phyloP scores from a whole-genome alignment of 805 yeast genomes.

The Starmerella davenportii region DNA sequence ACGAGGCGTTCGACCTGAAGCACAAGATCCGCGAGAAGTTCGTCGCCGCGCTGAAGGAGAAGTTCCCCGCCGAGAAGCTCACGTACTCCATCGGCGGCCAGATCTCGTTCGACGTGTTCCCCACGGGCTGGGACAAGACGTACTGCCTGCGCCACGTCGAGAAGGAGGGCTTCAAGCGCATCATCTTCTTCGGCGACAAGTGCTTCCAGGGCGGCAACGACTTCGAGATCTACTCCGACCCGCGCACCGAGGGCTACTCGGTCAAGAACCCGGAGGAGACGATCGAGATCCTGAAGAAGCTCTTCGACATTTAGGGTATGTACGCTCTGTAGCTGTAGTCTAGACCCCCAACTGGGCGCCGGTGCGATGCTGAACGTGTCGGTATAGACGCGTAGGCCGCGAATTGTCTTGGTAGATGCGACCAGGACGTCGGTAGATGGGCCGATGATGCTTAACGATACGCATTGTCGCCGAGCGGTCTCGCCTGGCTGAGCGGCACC shows the following conservation, averaged over 20 bases:
- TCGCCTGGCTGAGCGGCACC: no score
- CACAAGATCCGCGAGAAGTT: conserved; percentile 68
- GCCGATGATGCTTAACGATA: no score
- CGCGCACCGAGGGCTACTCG: conserved; percentile 90
- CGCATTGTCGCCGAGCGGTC: no score
- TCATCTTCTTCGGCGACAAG: conserved; percentile 98
- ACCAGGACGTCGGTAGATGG: no score
- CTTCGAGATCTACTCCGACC: conserved; percentile 84
- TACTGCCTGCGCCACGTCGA: conserved; percentile 88
- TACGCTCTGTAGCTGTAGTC: no score
- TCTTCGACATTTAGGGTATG: conserved; percentile 29
- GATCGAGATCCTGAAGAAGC: conserved; percentile 61
- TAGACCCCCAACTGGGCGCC: no score
- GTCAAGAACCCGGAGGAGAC: conserved; percentile 85
- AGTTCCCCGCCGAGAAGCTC: conserved; percentile 66
- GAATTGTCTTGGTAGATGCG: no score
- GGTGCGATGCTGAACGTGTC: no score
- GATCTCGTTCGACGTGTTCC: conserved; percentile 97
- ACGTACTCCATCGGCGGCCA: conserved; percentile 99
- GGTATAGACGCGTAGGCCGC: no score
- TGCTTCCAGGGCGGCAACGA: conserved; percentile 94
- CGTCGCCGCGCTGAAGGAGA: conserved; percentile 67
- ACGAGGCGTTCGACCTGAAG: conserved; percentile 63
- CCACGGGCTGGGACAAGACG: conserved; percentile 99
- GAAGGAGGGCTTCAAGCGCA: conserved; percentile 63